Evolutionary conservation across 78 protist genomes (phyloP).

Genomic region (Dictyostelium firmibasis): DNA sequence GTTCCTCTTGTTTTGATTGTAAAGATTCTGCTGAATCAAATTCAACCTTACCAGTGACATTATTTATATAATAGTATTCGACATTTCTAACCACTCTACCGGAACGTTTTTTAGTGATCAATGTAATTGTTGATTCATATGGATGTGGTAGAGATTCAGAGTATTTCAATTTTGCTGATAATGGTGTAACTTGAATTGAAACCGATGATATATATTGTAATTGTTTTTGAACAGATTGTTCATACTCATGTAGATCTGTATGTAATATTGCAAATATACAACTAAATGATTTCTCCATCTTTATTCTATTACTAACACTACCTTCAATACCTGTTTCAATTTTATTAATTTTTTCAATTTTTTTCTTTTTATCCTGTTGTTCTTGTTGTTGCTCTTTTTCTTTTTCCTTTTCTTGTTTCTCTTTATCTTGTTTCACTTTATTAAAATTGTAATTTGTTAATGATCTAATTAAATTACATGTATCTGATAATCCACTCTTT

Average conservation of each 20-base stretch:
- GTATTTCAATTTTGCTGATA: slow-evolving; percentile 39
- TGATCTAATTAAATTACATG: slow-evolving; percentile 66
- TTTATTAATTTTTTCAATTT: slow-evolving; percentile 2
- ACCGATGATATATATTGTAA: slow-evolving; percentile 64
- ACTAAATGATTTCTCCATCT: slow-evolving; percentile 6
- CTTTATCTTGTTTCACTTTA: neutral
- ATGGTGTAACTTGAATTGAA: slow-evolving; percentile 56
- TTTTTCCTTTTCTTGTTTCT: neutral
- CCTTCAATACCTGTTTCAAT: slow-evolving; percentile 70
- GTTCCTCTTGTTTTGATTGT: slow-evolving; percentile 18
- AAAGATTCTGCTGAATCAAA: slow-evolving; percentile 71
- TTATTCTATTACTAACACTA: slow-evolving; percentile 8
- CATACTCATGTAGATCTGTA: slow-evolving; percentile 44
- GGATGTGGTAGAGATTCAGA: slow-evolving; percentile 37
- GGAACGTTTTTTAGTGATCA: slow-evolving; percentile 53
- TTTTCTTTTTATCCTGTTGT: neutral
- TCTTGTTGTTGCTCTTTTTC: neutral
- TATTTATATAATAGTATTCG: slow-evolving; percentile 63
- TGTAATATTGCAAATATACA: slow-evolving; percentile 57
- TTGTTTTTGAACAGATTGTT: slow-evolving; percentile 23
- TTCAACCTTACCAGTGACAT: slow-evolving; percentile 2
- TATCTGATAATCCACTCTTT: slow-evolving; percentile 77
- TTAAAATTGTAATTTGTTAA: slow-evolving; percentile 46
- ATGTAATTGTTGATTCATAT: slow-evolving; percentile 67
- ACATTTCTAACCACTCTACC: slow-evolving; percentile 75